Percentiles rank a stretch among this genome's conserved stretches.
These are phyloP conservation scores for Ascochyta viciae-villosae DNA, from an alignment of 2,329 filamentous ascomycete species.

Conservation along the genomic window DNA sequence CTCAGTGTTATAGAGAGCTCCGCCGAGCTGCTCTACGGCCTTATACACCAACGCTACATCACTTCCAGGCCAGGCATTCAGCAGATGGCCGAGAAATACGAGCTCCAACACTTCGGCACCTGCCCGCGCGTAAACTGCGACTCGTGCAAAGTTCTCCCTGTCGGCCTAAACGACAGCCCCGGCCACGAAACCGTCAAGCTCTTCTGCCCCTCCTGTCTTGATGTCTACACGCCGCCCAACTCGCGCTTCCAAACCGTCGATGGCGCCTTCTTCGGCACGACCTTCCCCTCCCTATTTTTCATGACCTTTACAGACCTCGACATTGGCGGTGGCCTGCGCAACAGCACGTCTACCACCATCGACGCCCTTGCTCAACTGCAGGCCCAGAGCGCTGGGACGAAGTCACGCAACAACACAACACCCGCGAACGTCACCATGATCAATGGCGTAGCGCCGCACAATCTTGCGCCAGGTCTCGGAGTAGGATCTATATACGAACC, in stretches of 20 bases:
- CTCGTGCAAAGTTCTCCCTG: constrained; percentile 86
- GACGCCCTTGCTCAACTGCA: constrained; percentile 46
- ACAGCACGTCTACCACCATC: constrained; percentile 53
- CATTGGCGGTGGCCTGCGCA: constrained; percentile 72
- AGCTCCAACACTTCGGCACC: constrained; percentile 91
- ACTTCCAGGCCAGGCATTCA: constrained; percentile 95
- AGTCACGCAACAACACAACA: constrained; percentile 44
- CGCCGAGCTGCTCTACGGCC: constrained; percentile 95
- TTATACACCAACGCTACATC: constrained; percentile 98
- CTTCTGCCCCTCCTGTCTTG: constrained; percentile 94
- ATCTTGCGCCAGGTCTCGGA: constrained; percentile 88
- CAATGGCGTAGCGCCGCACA: constrained; percentile 86
- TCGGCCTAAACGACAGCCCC: constrained; percentile 91
- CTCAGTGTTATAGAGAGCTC: constrained; percentile 95
- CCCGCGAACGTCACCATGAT: constrained; percentile 57
- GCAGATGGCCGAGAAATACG: constrained; percentile 99
- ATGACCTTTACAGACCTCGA: constrained; percentile 98
- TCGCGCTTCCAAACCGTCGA: constrained; percentile 97
- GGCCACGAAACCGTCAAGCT: constrained; percentile 98
- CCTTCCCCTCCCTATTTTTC: constrained; percentile 95
- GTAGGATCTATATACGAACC: constrained; percentile 87
- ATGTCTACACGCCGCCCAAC: constrained; percentile 97
- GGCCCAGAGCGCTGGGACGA: constrained; percentile 44
- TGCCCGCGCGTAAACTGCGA: constrained; percentile 96
- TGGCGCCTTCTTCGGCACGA: constrained; percentile 96